These are phyloP conservation scores for Pleurotus citrinopileatus DNA, from an alignment of 768 basidiomycete species.

Conservation along the genomic window DNA sequence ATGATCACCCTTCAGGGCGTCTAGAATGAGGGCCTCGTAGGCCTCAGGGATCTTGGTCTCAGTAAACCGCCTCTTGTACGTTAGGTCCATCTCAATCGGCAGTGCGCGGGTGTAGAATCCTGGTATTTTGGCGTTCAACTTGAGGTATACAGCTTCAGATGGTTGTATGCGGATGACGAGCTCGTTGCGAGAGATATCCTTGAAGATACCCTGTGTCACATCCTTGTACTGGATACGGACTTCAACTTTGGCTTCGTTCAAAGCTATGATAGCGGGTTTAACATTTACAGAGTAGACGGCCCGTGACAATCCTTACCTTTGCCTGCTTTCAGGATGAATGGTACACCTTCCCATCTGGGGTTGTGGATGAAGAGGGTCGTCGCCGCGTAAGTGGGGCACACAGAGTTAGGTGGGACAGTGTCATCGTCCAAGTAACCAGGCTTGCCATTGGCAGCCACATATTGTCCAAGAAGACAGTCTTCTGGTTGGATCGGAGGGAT, in stretches of 20 bases:
- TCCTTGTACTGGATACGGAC: slow-evolving; percentile 98
- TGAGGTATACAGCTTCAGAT: slow-evolving; percentile 93
- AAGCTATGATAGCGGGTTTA: slow-evolving; percentile 45
- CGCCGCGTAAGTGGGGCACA: slow-evolving; percentile 94
- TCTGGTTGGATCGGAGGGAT: slow-evolving; percentile 77
- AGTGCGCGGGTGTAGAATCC: slow-evolving; percentile 88
- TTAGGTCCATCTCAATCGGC: slow-evolving; percentile 97
- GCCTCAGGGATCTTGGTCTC: slow-evolving; percentile 95
- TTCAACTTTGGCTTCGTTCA: slow-evolving; percentile 99
- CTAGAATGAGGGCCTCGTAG: slow-evolving; percentile 92
- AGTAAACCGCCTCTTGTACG: slow-evolving; percentile 93
- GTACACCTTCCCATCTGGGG: slow-evolving; percentile 97
- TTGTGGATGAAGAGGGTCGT: slow-evolving; percentile 90
- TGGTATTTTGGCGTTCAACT: slow-evolving; percentile 93
- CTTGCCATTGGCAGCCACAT: slow-evolving; percentile 83
- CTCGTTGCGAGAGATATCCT: slow-evolving; percentile 94
- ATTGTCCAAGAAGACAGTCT: slow-evolving; percentile 93
- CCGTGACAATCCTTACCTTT: slow-evolving; percentile 58
- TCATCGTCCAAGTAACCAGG: slow-evolving; percentile 99
- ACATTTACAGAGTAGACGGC: slow-evolving; percentile 8
- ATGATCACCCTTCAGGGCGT: slow-evolving; percentile 96
- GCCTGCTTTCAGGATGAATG: slow-evolving; percentile 97
- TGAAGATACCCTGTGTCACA: slow-evolving; percentile 95
- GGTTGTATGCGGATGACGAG: slow-evolving; percentile 97
- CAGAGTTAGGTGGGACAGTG: slow-evolving; percentile 88